A percentile compares a stretch with the other conserved stretches of the same genome.
These are phyloP conservation scores for Plasmopara halstedii DNA, from an alignment of 352 stramenopile genomes.

Conservation along the genomic window DNA sequence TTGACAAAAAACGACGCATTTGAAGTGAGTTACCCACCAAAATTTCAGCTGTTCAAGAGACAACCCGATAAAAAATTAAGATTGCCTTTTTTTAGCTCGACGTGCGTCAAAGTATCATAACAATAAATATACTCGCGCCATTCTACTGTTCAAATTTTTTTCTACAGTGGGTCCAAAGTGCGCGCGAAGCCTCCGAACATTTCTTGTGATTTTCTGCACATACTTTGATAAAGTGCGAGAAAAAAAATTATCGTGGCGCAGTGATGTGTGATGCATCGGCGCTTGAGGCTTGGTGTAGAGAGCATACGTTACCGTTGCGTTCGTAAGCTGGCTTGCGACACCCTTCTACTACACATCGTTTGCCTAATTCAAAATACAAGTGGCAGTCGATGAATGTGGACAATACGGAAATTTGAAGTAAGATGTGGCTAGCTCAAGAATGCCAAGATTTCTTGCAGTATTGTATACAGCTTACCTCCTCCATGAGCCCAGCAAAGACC, in stretches of 20 bases:
- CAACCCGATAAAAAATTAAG: conserved; percentile 22
- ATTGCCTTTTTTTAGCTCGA: conserved; percentile 31
- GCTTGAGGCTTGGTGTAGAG: conserved; percentile 22
- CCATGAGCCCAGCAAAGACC: conserved; percentile 76
- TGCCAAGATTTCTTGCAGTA: background rate
- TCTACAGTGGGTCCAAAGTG: conserved; percentile 7
- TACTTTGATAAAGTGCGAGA: conserved; percentile 9
- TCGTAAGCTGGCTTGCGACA: conserved; percentile 73
- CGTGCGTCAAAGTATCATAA: conserved; percentile 31
- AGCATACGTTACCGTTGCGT: conserved; percentile 68
- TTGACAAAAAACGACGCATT: too few species aligned
- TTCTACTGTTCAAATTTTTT: conserved; percentile 11
- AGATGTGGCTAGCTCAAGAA: background rate
- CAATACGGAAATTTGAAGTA: conserved; percentile 6
- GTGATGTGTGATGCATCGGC: conserved; percentile 6
- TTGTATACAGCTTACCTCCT: conserved; percentile 38
- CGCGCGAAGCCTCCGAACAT: conserved; percentile 4
- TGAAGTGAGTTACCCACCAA: too few species aligned
- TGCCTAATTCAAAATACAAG: conserved; percentile 26
- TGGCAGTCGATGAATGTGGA: conserved; percentile 7
- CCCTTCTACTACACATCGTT: conserved; percentile 60
- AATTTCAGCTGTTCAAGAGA: background rate
- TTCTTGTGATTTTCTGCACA: conserved; percentile 12
- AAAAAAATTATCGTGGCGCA: conserved; percentile 19
- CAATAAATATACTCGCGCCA: conserved; percentile 36